Evolutionary conservation across 2,329 filamentous ascomycete genomes (phyloP), one percentile per base, ranked within the genome.

Genomic region (Cordyceps pruinosa): DNA sequence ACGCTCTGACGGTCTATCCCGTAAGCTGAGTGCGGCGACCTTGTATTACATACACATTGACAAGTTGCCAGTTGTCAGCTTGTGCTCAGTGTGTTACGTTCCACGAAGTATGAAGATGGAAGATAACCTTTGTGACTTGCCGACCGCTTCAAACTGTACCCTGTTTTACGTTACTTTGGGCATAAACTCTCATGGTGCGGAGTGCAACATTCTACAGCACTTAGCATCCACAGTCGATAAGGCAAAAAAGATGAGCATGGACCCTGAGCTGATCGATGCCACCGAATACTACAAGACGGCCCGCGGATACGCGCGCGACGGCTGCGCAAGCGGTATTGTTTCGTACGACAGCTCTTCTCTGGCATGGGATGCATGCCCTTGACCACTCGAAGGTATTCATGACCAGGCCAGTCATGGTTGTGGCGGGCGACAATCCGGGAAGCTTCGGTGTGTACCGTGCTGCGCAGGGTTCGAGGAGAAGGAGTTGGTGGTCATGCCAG

Each of bases 331-430:
- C 23, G 55, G 50, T 2, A 30, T 58, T n/a, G 41, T 58, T 15
- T 58, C 50, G 21, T 50, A 54, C 32, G 44, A 42, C 21, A 58
- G 55, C 39, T 34, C 55, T 7, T 46, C 55, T 8, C 23, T 60
- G 37, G 46, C 56, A 17, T 60, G 56, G 42, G 58, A 58, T 39
- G 58, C 58, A 1, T 60, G n/a, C n/a, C n/a, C n/a, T 60, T 17
- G 44, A 42, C 47, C 44, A 51, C 21, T 45, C 56, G 10, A 56
- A 58, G 17, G 15, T 49, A n/a, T 45, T 58, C 26, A 35, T 58
- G 55, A 60, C 49, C 2, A 48, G 19, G 46, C 58, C 56, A 12
- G 50, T 60, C 8, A 54, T 60, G 56, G 49, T 52, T 10, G 55
- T 60, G 15, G 56, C 50, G 23, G 58, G 58, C 13, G 58, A 56